Base-by-base conservation (phyloP, 192 early-diverging fungal genomes). In the Entophlyctis helioformis region DNA sequence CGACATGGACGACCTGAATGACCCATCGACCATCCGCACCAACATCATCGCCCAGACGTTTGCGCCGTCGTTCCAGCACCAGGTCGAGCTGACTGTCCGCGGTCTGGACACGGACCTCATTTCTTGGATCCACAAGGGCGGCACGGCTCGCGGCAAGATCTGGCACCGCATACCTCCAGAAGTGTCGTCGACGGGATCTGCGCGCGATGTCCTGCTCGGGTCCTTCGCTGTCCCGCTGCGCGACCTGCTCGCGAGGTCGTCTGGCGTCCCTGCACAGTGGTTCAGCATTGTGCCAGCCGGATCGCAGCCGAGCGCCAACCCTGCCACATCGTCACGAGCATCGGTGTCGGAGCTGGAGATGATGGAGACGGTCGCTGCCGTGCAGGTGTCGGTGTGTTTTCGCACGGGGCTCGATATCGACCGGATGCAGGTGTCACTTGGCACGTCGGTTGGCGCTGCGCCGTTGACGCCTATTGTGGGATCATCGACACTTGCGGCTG, bases 171-270 rank as follows among this genome's bases (percentile, higher is more conserved):
- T 46, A 12, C 34, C 42, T 15, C 28, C n/a, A 13, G 28, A 36
- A 18, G 22, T n/a, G n/a, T 33, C n/a, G 40, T 9, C n/a, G 46
- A 41, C 29, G 43, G 48, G 48, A 22, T 16, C 28, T 15, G 32
- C 39, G 21, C 47, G 33, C 2, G 57, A 64, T 33, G 33, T 56
- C 13, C 36, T 59, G 19, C 48, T 64, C 2, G 63, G 63, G 12
- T 56, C 48, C 1, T 64, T 64, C 40, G n/a, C 16, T 11, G 49
- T 64, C 26, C 63, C 63, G 11, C 36, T 64, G 12, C 23, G 34
- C 3, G 50, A 42, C 25, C 19, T 56, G 3, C 15, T 59, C 13
- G 24, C 36, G 12, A 44, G 46, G 26, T 37, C 26, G 11, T 18
- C 51, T 13, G 63, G 63, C 11, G 21, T 64, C 3, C 19, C 42